Conservation (phyloP, 2,329 filamentous ascomycete genomes). For the Pseudovirgaria hyperparasitica region DNA sequence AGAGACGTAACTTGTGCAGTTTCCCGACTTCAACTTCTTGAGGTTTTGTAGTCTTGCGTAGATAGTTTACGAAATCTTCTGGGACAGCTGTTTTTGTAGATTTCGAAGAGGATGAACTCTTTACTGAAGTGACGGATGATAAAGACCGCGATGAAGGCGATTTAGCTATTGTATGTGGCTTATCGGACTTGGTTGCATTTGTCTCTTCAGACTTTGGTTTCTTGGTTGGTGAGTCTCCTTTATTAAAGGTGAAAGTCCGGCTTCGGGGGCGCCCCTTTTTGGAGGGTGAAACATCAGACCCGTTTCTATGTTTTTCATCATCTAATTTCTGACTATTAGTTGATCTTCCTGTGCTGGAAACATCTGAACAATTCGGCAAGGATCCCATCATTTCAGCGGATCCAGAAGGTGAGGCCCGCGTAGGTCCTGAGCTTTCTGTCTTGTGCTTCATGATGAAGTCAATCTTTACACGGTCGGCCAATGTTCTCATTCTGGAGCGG, state of each 20-base stretch:
- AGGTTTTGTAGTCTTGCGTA: constrained; percentile 69
- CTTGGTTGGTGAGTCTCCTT: constrained; percentile 61
- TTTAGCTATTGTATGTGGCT: constrained; percentile 58
- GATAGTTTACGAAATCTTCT: constrained; percentile 73
- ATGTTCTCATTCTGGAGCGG: constrained; percentile 83
- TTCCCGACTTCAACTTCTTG: constrained; percentile 85
- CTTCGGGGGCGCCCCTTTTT: constrained; percentile 46
- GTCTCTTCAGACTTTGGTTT: constrained; percentile 57
- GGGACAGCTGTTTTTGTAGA: constrained; percentile 64
- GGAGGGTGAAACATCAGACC: constrained; percentile 13
- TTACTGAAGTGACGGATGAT: constrained; percentile 42
- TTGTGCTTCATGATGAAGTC: constrained; percentile 83
- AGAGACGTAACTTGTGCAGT: constrained; percentile 78
- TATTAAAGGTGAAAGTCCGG: constrained; percentile 66
- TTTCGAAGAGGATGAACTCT: constrained; percentile 49
- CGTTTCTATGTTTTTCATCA: too few species aligned
- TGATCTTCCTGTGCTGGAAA: constrained; percentile 1
- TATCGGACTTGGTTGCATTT: constrained; percentile 54
- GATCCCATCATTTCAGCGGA: too few species aligned
- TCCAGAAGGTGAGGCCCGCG: constrained; percentile 12
- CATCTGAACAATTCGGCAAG: too few species aligned
- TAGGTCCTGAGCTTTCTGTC: constrained; percentile 1
- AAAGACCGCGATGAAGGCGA: constrained; percentile 45
- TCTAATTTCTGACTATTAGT: too few species aligned
- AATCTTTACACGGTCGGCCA: constrained; percentile 83